Base-by-base conservation (phyloP, 2,329 filamentous ascomycete genomes). In the Colletotrichum theobromicola region DNA sequence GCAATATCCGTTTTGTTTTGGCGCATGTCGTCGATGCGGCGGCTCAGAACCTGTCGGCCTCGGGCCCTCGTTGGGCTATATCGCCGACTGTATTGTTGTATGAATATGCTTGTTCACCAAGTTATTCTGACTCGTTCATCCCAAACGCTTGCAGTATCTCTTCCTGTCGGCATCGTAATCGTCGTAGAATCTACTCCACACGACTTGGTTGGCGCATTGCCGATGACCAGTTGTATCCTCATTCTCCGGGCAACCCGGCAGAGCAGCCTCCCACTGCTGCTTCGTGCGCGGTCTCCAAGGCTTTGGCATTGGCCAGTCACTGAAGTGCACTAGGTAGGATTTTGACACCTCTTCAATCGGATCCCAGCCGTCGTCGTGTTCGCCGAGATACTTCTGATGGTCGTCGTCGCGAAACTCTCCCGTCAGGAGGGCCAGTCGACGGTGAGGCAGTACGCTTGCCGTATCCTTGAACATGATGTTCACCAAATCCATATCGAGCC, bases 241-340 rank as follows among this genome's bases (percentile, higher is more conserved):
- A 2, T 50, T 21, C 6, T 50, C 64, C 5, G 35, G 16, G 13
- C 73, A 75, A 16, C 53, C 53, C 21, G 73, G 73, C 50, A 74
- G 34, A 9, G 70, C 73, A 18, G 73, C 73, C 28, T 57, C 46
- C 73, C 73, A 75, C 55, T 75, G 60, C 28, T 46, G 60, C 5
- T 61, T 37, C 10, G 70, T 58, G 28, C 34, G 60, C 24, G 70
- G 34, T 60, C 24, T n/a, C 87, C 87, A 89, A 1, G 87, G 87
- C 73, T 94, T 94, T 1, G 92, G 92, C 7, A 94, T 78, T 1
- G 93, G 93, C 90, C 90, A 93, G 79, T 95, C 93, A 15, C 90
- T 93, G 80, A 94, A 94, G 80, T 94, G 93, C 3, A 94, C 84
- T 7, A 93, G 86, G 76, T 93, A 94, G 8, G 91, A 90, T 78